phyloP scores from a whole-genome alignment of 208 protist genomes.

The Dictyostelium gargantuum region DNA sequence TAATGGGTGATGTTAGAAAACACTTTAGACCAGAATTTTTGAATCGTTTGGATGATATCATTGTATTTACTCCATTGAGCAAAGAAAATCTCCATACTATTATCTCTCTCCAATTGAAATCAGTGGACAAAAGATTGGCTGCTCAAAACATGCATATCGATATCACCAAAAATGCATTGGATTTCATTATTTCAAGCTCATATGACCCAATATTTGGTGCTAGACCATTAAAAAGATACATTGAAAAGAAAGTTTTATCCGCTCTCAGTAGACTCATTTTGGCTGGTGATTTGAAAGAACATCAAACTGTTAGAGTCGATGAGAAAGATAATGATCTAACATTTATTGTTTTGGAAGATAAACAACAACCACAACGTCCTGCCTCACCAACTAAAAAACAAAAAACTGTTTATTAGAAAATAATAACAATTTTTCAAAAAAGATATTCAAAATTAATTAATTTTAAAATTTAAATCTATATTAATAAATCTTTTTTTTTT shows the following conservation, averaged over 20 bases:
- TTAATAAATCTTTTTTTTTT: background rate
- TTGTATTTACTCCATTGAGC: conserved; percentile 95
- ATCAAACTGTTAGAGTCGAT: background rate
- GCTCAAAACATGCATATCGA: conserved; percentile 90
- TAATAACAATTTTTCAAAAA: background rate
- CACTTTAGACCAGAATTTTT: conserved; percentile 97
- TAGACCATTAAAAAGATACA: conserved; percentile 84
- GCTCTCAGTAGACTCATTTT: conserved; percentile 55
- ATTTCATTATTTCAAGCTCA: conserved; percentile 88
- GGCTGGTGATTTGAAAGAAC: conserved; percentile 56
- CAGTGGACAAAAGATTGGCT: conserved; percentile 81
- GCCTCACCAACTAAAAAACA: background rate
- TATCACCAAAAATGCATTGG: conserved; percentile 84
- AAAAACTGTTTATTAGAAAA: background rate
- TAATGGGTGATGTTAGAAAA: conserved; percentile 91
- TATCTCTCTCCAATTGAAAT: conserved; percentile 90
- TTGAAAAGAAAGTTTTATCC: conserved; percentile 61
- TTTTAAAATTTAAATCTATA: background rate
- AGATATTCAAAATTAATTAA: background rate
- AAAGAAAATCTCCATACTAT: conserved; percentile 90
- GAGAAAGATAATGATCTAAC: background rate
- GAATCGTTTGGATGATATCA: conserved; percentile 98
- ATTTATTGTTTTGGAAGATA: background rate
- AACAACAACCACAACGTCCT: background rate
- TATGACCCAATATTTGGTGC: conserved; percentile 96